These are phyloP conservation scores for Ophiocordyceps sinensis DNA, from an alignment of 2,329 filamentous ascomycete species.

Conservation along the genomic window DNA sequence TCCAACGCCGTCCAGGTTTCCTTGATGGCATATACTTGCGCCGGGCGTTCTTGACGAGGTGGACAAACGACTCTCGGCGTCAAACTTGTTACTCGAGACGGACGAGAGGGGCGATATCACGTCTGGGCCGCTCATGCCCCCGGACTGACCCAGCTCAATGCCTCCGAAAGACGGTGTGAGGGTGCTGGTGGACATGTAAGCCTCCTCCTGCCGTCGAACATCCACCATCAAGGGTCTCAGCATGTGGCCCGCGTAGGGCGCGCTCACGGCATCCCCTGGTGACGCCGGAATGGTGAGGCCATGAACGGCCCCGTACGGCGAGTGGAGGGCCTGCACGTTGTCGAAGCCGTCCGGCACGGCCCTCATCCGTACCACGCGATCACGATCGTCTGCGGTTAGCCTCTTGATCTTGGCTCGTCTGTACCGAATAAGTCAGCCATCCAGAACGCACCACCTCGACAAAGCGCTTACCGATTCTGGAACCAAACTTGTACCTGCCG, in stretches of 20 bases:
- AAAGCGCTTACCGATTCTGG: constrained; percentile 68
- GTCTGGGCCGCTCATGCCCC: constrained; percentile 34
- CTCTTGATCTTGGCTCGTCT: constrained; percentile 61
- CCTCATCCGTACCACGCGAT: constrained; percentile 58
- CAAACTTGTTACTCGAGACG: constrained; percentile 38
- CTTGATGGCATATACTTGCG: constrained; percentile 23
- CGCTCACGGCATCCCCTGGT: constrained; percentile 30
- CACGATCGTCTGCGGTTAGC: constrained; percentile 53
- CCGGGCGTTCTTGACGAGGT: constrained; percentile 26
- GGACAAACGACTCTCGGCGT: constrained; percentile 18
- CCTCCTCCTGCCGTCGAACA: constrained; percentile 47
- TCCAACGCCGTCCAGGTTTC: constrained; percentile 1
- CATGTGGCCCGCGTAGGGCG: constrained; percentile 43
- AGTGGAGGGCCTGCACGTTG: constrained; percentile 54
- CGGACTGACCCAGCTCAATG: constrained; percentile 47
- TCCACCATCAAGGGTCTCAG: constrained; percentile 57
- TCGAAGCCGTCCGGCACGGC: constrained; percentile 58
- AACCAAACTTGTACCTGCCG: constrained; percentile 98
- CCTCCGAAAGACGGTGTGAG: constrained; percentile 53
- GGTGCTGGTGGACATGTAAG: constrained; percentile 51
- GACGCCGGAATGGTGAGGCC: constrained; percentile 32
- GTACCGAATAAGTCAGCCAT: constrained; percentile 1
- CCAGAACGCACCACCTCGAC: neutral
- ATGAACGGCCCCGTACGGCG: constrained; percentile 48
- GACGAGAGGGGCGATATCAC: constrained; percentile 43